Conservation (phyloP, 495 filamentous ascomycete genomes). For the Massariosphaeria phaeospora region DNA sequence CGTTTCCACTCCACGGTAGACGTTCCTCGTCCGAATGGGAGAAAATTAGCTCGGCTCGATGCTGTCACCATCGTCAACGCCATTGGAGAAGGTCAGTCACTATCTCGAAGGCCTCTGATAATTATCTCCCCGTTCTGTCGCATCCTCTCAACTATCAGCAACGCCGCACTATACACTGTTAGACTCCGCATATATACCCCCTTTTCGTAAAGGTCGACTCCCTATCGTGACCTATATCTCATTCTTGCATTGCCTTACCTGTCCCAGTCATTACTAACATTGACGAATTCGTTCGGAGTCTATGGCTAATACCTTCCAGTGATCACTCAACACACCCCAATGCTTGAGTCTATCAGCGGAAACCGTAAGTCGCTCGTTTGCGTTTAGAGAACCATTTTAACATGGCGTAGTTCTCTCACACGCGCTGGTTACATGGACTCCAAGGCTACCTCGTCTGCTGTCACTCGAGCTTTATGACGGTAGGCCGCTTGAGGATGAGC, state of each 20-base stretch:
- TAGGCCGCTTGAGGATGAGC: constrained; percentile 49
- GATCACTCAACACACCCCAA: constrained; percentile 47
- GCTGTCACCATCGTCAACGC: constrained; percentile 36
- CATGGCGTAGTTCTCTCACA: constrained; percentile 42
- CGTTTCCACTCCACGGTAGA: constrained; percentile 28
- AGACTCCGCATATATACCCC: too few species aligned
- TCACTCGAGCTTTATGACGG: constrained; percentile 55
- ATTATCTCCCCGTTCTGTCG: too few species aligned
- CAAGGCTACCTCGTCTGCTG: constrained; percentile 44
- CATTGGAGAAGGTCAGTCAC: constrained; percentile 42
- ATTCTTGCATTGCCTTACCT: neutral
- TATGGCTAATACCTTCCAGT: constrained; percentile 34
- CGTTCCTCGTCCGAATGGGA: constrained; percentile 1
- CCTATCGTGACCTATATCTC: too few species aligned
- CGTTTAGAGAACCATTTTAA: neutral
- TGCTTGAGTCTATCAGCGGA: constrained; percentile 51
- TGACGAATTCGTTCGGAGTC: neutral
- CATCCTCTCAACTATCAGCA: too few species aligned
- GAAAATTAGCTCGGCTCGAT: constrained; percentile 26
- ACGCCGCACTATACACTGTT: too few species aligned
- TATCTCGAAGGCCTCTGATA: too few species aligned
- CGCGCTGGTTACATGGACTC: constrained; percentile 46
- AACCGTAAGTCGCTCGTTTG: constrained; percentile 39
- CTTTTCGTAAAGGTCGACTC: too few species aligned
- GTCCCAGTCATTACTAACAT: neutral